Percentiles rank a stretch among this genome's conserved stretches.
These are phyloP conservation scores for Verticillium tricorpus DNA, from an alignment of 2,329 filamentous ascomycete genomes.

Conservation along the genomic window DNA sequence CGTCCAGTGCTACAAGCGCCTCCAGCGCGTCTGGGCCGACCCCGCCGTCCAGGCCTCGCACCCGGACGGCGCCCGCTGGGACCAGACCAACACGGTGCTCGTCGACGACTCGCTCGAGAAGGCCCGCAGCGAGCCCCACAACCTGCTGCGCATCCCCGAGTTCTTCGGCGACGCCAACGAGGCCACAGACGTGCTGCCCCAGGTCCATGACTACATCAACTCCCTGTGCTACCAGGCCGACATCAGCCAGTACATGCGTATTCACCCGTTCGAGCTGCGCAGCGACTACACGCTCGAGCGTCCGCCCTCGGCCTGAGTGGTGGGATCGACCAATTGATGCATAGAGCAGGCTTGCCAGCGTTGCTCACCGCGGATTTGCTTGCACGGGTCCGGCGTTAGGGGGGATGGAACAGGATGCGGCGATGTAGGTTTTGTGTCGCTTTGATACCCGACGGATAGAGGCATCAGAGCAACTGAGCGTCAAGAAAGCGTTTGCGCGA, in stretches of 20 bases:
- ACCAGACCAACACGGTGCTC: constrained; percentile 81
- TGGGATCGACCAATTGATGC: background rate
- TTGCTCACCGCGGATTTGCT: background rate
- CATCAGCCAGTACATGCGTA: constrained; percentile 57
- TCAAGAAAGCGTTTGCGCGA: background rate
- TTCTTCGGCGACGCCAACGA: constrained; percentile 51
- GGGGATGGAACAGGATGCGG: background rate
- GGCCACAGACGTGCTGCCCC: constrained; percentile 41
- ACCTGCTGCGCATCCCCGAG: constrained; percentile 76
- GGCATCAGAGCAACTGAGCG: background rate
- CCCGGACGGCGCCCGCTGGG: constrained; percentile 53
- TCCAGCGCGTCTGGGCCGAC: constrained; percentile 67
- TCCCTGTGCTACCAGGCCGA: constrained; percentile 48
- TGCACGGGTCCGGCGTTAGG: background rate
- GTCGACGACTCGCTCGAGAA: constrained; percentile 84
- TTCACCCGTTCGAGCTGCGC: constrained; percentile 41
- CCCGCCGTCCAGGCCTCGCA: constrained; percentile 35
- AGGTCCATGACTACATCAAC: constrained; percentile 60
- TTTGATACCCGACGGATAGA: background rate
- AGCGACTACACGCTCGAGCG: constrained; percentile 13
- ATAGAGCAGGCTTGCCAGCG: background rate
- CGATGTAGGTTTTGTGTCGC: background rate
- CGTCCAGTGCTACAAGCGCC: constrained; percentile 85
- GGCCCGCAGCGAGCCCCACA: constrained; percentile 76
- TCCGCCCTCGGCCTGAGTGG: background rate